Evolutionary conservation across 306 rosid species (phyloP), one percentile per base, ranked within the genome.

Genomic region (Sicyos baderoa): DNA sequence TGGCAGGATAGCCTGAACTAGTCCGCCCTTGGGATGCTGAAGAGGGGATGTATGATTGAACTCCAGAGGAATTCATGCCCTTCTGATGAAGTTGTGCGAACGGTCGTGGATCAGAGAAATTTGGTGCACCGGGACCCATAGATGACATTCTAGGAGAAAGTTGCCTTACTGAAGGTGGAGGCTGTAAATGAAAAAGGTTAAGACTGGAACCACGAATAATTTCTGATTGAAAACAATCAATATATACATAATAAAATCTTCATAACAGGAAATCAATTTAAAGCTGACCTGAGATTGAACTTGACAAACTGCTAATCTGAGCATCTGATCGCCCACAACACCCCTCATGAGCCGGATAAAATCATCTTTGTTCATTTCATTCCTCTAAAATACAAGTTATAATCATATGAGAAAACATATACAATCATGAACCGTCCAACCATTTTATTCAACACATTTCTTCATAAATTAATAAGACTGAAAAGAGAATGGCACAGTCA

Each of bases 291-390:
- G 96, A 54, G 83, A 55, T 78, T 87, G 95, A 60, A 89, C 87
- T 83, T 80, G 77, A 10, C 80, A 8, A 72, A 88, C 83, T 63
- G 95, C 95, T 83, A 86, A 53, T 80, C 83, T 85, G 70, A 93
- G 96, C 91, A 89, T 82, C 82, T 89, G 98, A 52, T 84, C 94
- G 74, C 98, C 98, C 2, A 88, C 98, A 64, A 93, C 84, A 71
- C 83, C 71, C 85, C 84, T 83, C 84, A 93, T 84, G 74, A 66
- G 93, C 78, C 86, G 85, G 45, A 86, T 84, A 87, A 93, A 93
- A 70, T 72, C 80, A 49, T 93, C 96, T 81, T 93, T 93, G 21
- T 87, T 75, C 69, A 89, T 84, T 85, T 89, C 98, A 61, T 88
- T 89, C 72, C 72, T 89, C 98, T 87, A 74, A 13, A 77, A 79